Evolutionary conservation across 1,284 basidiomycete species (phyloP), one percentile per base, ranked within the genome.

Genomic region (Apiotrichum siamense): DNA sequence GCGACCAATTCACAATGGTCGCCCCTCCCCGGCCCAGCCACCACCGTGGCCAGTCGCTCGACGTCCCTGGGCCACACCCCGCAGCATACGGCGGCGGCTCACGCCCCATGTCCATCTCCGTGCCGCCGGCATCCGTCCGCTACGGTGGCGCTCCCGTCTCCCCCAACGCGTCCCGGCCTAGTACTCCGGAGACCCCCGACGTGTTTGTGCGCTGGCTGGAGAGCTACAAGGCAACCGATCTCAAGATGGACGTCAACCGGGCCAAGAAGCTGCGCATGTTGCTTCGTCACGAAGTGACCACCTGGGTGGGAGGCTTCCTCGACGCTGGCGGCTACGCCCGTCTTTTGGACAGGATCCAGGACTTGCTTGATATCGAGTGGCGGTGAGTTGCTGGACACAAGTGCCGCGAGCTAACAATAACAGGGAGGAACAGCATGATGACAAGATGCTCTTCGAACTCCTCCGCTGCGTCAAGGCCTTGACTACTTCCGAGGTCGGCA

Each of bases 361-460:
- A 98, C 70, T 79, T 98, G 11, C 78, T 98, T 0, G 86, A 90
- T 58, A 83, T 97, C 44, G 94, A 98, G 75, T 99, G 94, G 94
- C 83, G 92, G 88, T 89, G 59, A 60, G 81, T 71, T 25, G 44
- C 7, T 24, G 23, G 43, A 13, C 25, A 18, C 18, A 17, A 32
- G 36, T n/a, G 23, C 45, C 54, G 47, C n/a, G 47, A 24, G 5
- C 40, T 24, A 17, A 35, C 45, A 29, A 4, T 25, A 40, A 4
- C 61, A 91, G 92, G 57, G 94, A 97, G 71, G 94, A 99, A 69
- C 93, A 97, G 68, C 93, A 96, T 62, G 94, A 97, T 66, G 96
- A 98, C 69, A 85, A 93, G 69, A 79, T 96, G 42, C 78, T 99
- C 9, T 86, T 94, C 62, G 94, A 97, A 69, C 77, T 98, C 0